Conservation (phyloP, 192 early-diverging fungal species). For the Backusella mclennaniae region DNA sequence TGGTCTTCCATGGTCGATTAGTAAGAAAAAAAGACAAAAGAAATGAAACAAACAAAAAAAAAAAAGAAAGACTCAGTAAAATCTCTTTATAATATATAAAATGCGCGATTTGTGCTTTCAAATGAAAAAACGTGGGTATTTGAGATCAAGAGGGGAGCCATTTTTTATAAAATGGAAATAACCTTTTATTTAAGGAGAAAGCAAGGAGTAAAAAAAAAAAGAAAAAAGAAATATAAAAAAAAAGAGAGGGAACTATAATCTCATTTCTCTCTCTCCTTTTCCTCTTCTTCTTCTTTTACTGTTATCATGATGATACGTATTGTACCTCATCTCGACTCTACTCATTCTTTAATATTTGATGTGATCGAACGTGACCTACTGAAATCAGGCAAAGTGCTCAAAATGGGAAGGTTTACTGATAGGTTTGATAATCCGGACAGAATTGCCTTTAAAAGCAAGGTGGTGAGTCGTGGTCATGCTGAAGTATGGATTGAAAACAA, state of each 20-base stretch:
- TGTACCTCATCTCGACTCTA: slow-evolving; percentile 53
- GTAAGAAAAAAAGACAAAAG: background rate
- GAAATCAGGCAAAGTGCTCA: slow-evolving; percentile 21
- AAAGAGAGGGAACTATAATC: background rate
- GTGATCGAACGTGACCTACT: slow-evolving; percentile 47
- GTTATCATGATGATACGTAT: slow-evolving; percentile 38
- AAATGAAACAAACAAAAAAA: background rate
- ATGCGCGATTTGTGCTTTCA: background rate
- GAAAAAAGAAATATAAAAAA: background rate
- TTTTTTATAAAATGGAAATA: background rate
- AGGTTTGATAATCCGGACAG: slow-evolving; percentile 47
- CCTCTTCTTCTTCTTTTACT: background rate
- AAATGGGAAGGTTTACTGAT: slow-evolving; percentile 41
- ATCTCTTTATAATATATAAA: background rate
- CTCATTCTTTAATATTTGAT: slow-evolving; percentile 51
- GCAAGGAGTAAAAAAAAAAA: background rate
- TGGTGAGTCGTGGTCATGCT: slow-evolving; percentile 82
- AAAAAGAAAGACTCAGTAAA: background rate
- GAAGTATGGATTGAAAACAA: slow-evolving; percentile 83
- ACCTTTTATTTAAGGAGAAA: background rate
- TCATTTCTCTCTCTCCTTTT: background rate
- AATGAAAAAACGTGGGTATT: background rate
- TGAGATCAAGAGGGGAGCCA: background rate
- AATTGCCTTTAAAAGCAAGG: slow-evolving; percentile 77
- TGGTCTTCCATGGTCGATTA: background rate